Conservation (phyloP, 2,329 filamentous ascomycete genomes). For the Cladophialophora chaetospira region DNA sequence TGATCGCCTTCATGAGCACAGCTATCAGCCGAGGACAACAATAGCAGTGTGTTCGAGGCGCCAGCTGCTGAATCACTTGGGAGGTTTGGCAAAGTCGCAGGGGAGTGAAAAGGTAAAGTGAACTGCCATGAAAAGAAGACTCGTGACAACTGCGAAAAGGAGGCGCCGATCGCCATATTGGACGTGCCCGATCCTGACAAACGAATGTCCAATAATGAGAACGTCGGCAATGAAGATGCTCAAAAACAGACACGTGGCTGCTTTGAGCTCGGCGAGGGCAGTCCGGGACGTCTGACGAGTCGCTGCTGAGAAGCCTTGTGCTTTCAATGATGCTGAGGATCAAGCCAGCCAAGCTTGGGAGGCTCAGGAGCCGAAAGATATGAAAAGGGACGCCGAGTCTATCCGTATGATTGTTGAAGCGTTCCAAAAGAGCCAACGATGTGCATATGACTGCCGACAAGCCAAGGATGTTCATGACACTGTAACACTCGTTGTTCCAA, state of each 20-base stretch:
- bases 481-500: conserved; percentile 46
- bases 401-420: conserved; percentile 35
- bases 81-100: conserved; percentile 45
- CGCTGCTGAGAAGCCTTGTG: conserved; percentile 37
- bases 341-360: conserved; percentile 39
- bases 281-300: conserved; percentile 36
- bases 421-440: conserved; percentile 48
- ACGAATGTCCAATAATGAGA: conserved; percentile 36
- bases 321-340: conserved; percentile 51
- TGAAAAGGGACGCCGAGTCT: conserved; percentile 30
- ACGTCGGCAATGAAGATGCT: conserved; percentile 42
- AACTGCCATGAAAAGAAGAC: conserved; percentile 54
- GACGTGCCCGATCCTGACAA: conserved; percentile 38
- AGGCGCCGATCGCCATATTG: conserved; percentile 51
- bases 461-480: conserved; percentile 51
- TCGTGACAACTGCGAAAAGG: conserved; percentile 46
- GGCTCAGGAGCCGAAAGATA: conserved; percentile 37
- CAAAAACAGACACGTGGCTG: conserved; percentile 48
- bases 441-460: conserved; percentile 53
- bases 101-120: conserved; percentile 53
- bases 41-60: conserved; percentile 39
- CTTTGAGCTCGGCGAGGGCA: conserved; percentile 42
- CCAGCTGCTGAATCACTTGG: conserved; percentile 46
- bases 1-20: conserved; percentile 54
- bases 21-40: conserved; percentile 51